phyloP scores from a whole-genome alignment of 108 stramenopile genomes.

The Skeletonema tropicum region DNA sequence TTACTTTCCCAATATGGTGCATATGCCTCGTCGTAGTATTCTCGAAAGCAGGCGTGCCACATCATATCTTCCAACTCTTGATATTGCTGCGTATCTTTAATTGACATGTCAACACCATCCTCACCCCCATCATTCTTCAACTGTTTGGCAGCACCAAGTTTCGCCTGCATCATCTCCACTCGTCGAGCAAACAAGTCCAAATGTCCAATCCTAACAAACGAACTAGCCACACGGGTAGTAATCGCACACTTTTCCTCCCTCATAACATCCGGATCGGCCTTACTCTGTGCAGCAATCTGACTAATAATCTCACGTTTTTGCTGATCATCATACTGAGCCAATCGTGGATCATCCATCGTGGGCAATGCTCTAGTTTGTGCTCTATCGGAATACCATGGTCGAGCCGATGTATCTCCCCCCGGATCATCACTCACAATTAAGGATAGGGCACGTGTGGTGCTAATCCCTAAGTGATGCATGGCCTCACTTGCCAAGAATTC shows the following conservation, averaged over 20 bases:
- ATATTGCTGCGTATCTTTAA: conserved; percentile 54
- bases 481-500: conserved; percentile 96
- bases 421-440: conserved; percentile 63
- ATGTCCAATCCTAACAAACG: conserved; percentile 88
- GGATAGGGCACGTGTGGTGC: conserved; percentile 88
- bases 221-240: conserved; percentile 78
- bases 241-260: conserved; percentile 86
- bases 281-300: conserved; percentile 58
- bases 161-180: conserved; percentile 31
- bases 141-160: conserved; percentile 5
- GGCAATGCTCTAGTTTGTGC: conserved; percentile 42
- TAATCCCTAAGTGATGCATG: conserved; percentile 92
- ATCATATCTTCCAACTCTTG: conserved; percentile 75
- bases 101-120: conserved; percentile 18
- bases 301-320: conserved; percentile 65
- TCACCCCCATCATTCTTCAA: neutral
- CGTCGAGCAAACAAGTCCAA: conserved; percentile 83
- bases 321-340: conserved; percentile 61
- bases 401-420: conserved; percentile 51
- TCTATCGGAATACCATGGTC: conserved; percentile 79
- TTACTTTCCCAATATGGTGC: conserved; percentile 55
- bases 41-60: conserved; percentile 87
- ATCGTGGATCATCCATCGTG: conserved; percentile 69
- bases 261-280: conserved; percentile 80
- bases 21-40: conserved; percentile 67